These are phyloP conservation scores for Xylaria flabelliformis DNA, from an alignment of 495 filamentous ascomycete species.

Conservation along the genomic window DNA sequence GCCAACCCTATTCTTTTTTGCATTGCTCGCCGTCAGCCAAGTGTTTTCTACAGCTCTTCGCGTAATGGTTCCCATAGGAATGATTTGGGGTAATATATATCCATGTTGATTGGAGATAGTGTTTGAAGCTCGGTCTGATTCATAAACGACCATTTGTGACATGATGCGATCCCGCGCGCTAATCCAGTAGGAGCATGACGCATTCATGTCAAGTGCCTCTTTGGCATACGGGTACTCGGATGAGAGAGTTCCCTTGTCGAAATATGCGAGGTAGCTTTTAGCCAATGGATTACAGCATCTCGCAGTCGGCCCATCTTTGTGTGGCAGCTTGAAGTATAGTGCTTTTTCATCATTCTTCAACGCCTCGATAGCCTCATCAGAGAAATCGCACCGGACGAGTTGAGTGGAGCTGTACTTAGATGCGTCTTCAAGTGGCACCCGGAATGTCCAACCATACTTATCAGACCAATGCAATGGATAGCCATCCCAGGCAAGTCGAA, in stretches of 20 bases:
- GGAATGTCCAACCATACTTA: constrained; percentile 89
- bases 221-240: constrained; percentile 90
- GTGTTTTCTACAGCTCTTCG: constrained; percentile 95
- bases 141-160: constrained; percentile 92
- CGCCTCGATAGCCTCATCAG: constrained; percentile 68
- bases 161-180: constrained; percentile 89
- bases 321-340: constrained; percentile 90
- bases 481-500: constrained; percentile 87
- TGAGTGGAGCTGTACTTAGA: constrained; percentile 71
- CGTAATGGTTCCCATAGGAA: constrained; percentile 99
- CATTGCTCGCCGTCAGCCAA: constrained; percentile 97
- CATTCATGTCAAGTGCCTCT: constrained; percentile 97
- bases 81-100: constrained; percentile 96
- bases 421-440: constrained; percentile 69
- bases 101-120: constrained; percentile 49
- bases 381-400: constrained; percentile 75
- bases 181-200: constrained; percentile 98
- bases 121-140: constrained; percentile 58
- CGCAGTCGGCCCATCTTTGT: constrained; percentile 89
- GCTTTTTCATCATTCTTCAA: constrained; percentile 70
- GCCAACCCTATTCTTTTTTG: constrained; percentile 91
- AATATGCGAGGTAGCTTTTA: constrained; percentile 88
- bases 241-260: constrained; percentile 84
- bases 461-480: constrained; percentile 92
- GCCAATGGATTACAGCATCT: constrained; percentile 85